Base-by-base conservation (phyloP, 2,329 filamentous ascomycete genomes). In the Ascochyta fabae region DNA sequence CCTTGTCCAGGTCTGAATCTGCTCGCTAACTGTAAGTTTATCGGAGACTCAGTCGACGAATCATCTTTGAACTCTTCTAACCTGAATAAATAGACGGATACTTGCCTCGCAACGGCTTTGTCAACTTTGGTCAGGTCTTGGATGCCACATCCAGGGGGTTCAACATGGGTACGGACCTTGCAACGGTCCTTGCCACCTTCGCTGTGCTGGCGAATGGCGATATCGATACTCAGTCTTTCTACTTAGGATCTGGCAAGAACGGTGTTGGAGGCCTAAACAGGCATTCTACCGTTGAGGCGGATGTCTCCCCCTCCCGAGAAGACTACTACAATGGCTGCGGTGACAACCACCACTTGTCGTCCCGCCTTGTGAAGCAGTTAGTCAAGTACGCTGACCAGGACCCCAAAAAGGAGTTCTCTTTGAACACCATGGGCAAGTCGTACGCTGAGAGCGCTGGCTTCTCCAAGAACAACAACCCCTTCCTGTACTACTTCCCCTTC, bases 1-100 rank as follows among this genome's bases (percentile, higher is more conserved):
- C 80, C 81, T 23, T 84, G 81, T 53, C 81, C 82, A 1, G 81
- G 82, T 76, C 69, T 83, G 52, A 84, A 84, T 64, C 77, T 81
- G 0, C 69, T 84, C n/a, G 78, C 80, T 4, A 84, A 83, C 61
- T 79, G 48, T 51, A 44, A 23, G 33, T 24, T 13, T 3, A 12
- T n/a, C 5, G 2, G n/a, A 1, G 1, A 4, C 4, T 24, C 2
- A 22, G 19, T n/a, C 10, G 1, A 19, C 19, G n/a, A 6, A 39
- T 3, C 6, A 23, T 39, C 3, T 23, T 10, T 12, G 22, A 22
- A 13, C 22, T 9, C 1, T 22, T 23, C 47, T 50, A 31, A 50
- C 23, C 27, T n/a, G 4, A 6, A 3, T 10, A 10, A 5, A 12
- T 6, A 51, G 48, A 83, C 56, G 78, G 77, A 13, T 81, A 79